A percentile compares a stretch with the other conserved stretches of the same genome.
Evolutionary conservation across 345 rosid species (phyloP).

Genomic region (Murraya koenigii): DNA sequence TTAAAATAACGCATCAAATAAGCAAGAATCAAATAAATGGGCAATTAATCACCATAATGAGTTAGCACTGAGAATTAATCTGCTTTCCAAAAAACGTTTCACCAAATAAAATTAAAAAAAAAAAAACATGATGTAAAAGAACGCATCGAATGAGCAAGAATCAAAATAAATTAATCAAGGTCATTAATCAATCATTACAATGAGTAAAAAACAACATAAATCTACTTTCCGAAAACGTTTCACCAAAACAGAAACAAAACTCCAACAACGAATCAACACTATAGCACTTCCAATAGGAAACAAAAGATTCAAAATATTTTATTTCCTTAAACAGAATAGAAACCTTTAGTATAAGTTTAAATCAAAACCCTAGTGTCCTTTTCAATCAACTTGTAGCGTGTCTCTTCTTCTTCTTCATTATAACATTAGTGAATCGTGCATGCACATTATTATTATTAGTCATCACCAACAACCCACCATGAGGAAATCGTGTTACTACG

Average conservation of each 20-base stretch:
- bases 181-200: background rate
- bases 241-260: too few relatives aligned
- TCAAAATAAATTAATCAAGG: background rate
- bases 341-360: background rate
- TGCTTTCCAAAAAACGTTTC: background rate
- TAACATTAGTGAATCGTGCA: background rate
- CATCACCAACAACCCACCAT: background rate
- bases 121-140: too few relatives aligned
- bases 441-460: background rate
- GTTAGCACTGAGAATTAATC: background rate
- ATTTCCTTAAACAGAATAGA: background rate
- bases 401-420: background rate
- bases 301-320: background rate
- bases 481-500: constrained; percentile 32
- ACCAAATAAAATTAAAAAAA: too few relatives aligned
- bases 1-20: background rate
- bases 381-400: background rate
- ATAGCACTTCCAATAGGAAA: background rate
- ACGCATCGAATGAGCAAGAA: background rate
- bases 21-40: background rate
- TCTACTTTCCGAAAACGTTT: background rate
- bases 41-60: background rate
- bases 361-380: background rate
- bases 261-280: background rate
- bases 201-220: background rate